These are phyloP conservation scores for Sarocladium strictum DNA, from an alignment of 2,329 filamentous ascomycete genomes.

Conservation along the genomic window DNA sequence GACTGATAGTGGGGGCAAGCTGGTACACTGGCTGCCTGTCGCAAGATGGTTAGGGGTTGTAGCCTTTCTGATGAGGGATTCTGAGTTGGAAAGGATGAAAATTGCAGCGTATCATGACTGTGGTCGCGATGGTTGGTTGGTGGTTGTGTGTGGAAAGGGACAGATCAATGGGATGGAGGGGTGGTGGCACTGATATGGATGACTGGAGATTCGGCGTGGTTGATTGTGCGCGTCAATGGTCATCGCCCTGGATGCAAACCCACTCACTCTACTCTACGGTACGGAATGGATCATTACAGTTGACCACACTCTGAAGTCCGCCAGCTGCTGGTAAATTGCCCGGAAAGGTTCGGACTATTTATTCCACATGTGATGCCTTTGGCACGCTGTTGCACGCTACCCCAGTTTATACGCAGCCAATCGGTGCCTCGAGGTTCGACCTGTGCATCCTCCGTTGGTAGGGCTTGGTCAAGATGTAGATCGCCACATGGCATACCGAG, in stretches of 20 bases:
- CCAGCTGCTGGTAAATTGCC: too few relatives aligned
- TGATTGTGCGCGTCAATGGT: slow-evolving; percentile 8
- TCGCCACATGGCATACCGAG: neutral
- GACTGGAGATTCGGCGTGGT: too few relatives aligned
- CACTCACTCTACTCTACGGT: neutral
- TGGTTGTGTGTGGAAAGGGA: neutral
- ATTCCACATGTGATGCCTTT: neutral
- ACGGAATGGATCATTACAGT: too few relatives aligned
- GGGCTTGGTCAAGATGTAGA: neutral
- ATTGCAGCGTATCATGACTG: slow-evolving; percentile 7
- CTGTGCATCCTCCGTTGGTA: slow-evolving; percentile 7
- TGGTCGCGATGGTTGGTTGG: neutral
- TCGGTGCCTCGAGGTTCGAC: slow-evolving; percentile 11
- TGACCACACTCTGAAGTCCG: too few relatives aligned
- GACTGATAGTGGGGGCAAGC: neutral
- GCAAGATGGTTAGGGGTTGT: neutral
- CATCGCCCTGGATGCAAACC: neutral
- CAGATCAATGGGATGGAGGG: neutral
- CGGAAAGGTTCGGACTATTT: slow-evolving; percentile 5
- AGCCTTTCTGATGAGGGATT: slow-evolving; percentile 5
- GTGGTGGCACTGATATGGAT: slow-evolving; percentile 5
- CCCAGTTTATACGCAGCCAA: slow-evolving; percentile 15
- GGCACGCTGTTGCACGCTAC: neutral
- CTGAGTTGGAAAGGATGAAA: neutral
- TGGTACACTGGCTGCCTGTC: neutral